phyloP scores from a whole-genome alignment of 169 alveolate genomes.

The Eimeria sp. region DNA sequence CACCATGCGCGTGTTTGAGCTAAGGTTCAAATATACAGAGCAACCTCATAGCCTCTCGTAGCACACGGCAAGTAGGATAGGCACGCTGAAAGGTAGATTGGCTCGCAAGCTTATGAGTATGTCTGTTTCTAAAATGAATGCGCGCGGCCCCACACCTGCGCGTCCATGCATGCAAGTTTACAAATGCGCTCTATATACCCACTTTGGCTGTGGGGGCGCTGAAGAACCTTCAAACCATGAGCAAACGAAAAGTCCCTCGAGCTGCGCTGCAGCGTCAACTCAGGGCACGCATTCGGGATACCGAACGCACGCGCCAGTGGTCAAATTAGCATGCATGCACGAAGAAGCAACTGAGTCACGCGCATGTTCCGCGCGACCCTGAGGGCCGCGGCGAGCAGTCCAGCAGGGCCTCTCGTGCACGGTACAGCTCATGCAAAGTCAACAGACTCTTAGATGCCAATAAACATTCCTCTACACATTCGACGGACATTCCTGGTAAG shows the following conservation, averaged over 20 bases:
- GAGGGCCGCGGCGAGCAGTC: not conserved
- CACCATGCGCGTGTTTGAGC: not conserved
- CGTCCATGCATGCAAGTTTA: not conserved
- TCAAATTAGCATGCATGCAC: not conserved
- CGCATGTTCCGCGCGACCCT: not conserved
- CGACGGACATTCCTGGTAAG: not conserved
- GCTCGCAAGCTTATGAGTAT: not conserved
- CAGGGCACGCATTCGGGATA: not conserved
- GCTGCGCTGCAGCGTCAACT: slow-evolving; percentile 1
- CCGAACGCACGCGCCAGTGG: not conserved
- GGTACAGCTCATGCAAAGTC: not conserved
- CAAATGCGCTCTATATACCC: not conserved
- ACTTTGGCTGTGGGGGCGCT: not conserved
- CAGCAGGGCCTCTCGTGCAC: not conserved
- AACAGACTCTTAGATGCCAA: not conserved
- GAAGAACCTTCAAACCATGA: not conserved
- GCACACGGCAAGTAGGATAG: not conserved
- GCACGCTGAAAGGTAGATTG: not conserved
- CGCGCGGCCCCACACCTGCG: not conserved
- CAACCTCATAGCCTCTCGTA: too few relatives aligned
- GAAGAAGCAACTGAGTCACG: not conserved
- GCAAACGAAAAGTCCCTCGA: slow-evolving; percentile 1
- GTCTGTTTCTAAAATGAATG: not conserved
- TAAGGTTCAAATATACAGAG: too few relatives aligned
- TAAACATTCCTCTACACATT: not conserved